Conservation (phyloP, 768 basidiomycete genomes). For the Boletus eberwhitei region DNA sequence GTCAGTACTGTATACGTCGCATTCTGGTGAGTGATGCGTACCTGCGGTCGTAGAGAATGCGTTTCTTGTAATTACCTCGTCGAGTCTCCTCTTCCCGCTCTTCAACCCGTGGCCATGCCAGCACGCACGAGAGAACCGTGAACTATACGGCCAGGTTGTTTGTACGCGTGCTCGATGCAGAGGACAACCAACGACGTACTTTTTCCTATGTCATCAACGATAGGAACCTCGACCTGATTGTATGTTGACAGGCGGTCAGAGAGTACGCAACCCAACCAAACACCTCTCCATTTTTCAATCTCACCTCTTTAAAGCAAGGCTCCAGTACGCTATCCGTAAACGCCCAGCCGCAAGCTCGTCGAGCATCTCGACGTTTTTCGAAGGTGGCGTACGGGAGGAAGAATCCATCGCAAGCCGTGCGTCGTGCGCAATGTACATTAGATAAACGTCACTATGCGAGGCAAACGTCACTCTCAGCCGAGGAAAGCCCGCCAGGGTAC, state of each 20-base stretch:
- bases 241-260: not conserved
- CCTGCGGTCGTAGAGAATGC: slow-evolving; percentile 89
- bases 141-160: slow-evolving; percentile 44
- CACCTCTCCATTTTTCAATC: slow-evolving; percentile 39
- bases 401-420: too few relatives aligned
- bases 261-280: slow-evolving; percentile 38
- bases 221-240: slow-evolving; percentile 28
- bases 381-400: too few relatives aligned
- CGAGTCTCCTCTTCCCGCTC: slow-evolving; percentile 99
- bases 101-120: slow-evolving; percentile 97
- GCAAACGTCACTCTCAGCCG: too few relatives aligned
- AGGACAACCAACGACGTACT: slow-evolving; percentile 36
- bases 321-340: slow-evolving; percentile 57
- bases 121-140: slow-evolving; percentile 99
- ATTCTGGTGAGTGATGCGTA: slow-evolving; percentile 37
- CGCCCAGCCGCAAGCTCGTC: slow-evolving; percentile 71
- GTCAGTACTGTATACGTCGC: not conserved
- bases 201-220: slow-evolving; percentile 71
- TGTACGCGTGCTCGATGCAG: not conserved
- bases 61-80: slow-evolving; percentile 96
- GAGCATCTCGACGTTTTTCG: slow-evolving; percentile 52
- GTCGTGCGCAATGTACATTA: too few relatives aligned
- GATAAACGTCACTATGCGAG: too few relatives aligned
- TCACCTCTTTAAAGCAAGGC: slow-evolving; percentile 32
- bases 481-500: too few relatives aligned